Conservation (phyloP, 495 filamentous ascomycete species). For the Xylona heveae region DNA sequence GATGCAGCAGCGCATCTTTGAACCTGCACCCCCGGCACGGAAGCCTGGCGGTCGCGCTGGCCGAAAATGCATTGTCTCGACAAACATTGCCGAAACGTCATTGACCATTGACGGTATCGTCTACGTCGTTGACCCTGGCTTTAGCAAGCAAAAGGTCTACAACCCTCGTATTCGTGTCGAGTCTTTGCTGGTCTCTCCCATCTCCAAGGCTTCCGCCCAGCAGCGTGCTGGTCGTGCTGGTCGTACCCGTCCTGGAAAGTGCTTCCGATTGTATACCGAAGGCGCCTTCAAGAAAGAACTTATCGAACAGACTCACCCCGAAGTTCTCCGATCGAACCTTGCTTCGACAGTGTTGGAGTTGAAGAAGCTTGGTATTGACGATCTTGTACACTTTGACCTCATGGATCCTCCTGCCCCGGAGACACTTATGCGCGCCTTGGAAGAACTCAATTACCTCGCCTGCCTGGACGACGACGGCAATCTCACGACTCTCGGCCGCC, state of each 20-base stretch:
- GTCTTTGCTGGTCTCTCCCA: conserved; percentile 84
- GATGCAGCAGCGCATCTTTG: conserved; percentile 91
- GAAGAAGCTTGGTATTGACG: conserved; percentile 91
- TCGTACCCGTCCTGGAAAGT: conserved; percentile 93
- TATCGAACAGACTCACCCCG: conserved; percentile 89
- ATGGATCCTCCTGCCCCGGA: conserved; percentile 98
- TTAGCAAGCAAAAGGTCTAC: conserved; percentile 99
- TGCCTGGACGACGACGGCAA: conserved; percentile 94
- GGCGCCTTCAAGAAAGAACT: conserved; percentile 94
- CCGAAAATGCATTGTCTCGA: conserved; percentile 87
- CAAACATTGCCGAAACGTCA: conserved; percentile 94
- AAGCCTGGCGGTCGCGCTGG: conserved; percentile 64
- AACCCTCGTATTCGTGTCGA: conserved; percentile 93
- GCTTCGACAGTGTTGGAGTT: conserved; percentile 86
- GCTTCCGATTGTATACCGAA: conserved; percentile 94
- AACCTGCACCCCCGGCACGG: conserved; percentile 54
- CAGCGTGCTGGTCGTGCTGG: conserved; percentile 96
- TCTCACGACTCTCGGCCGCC: conserved; percentile 60
- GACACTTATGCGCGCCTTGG: conserved; percentile 93
- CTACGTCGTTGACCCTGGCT: conserved; percentile 95
- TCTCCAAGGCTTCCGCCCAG: conserved; percentile 95
- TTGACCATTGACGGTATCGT: conserved; percentile 98
- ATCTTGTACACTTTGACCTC: conserved; percentile 93
- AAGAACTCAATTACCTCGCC: conserved; percentile 92
- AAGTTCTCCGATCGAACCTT: conserved; percentile 86